Evolutionary conservation across 2,329 filamentous ascomycete genomes (phyloP), one percentile per base, ranked within the genome.

Genomic region (Coleophoma eucalyptorum): DNA sequence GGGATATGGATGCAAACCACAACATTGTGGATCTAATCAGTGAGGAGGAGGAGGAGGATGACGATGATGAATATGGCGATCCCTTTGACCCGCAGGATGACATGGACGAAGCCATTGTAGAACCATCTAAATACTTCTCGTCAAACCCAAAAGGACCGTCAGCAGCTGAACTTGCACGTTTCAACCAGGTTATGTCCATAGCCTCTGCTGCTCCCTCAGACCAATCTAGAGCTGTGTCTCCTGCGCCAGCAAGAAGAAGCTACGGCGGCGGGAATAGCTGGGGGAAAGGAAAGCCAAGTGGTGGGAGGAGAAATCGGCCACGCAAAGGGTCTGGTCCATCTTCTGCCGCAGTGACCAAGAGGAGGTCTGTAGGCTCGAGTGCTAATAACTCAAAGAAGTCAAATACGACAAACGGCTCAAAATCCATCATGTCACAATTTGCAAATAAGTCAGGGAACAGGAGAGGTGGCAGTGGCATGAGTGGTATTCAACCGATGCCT

Each of bases 1-100:
- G 45, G 41, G 58, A 60, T 41, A 55, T 62, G 11, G 64, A 68
- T 48, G 52, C 53, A 8, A 67, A 65, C 48, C 65, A 66, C 43
- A 61, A 65, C 26, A 73, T 77, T 19, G 66, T 26, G 26, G 26
- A 26, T 8, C 26, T 8, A 8, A 8, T 83, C 26, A 79, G 84
- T 26, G 77, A 84, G 55, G 69, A 85, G 20, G 75, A 52, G 13
- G 55, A 43, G 31, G 49, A 54, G 11, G n/a, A n/a, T n/a, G n/a
- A n/a, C n/a, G n/a, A 18, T 38, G 35, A 12, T 11, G 13, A 15
- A n/a, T 15, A 38, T n/a, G 16, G 6, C 6, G 35, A 38, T 38
- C 13, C 35, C 16, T 26, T 26, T 26, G 26, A 26, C 10, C 26
- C 26, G 26, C 3, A 26, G 26, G 35, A 38, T 38, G 35, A 38